Evolutionary conservation across 2,329 filamentous ascomycete genomes (phyloP).

Genomic region (Monilinia fructigena): DNA sequence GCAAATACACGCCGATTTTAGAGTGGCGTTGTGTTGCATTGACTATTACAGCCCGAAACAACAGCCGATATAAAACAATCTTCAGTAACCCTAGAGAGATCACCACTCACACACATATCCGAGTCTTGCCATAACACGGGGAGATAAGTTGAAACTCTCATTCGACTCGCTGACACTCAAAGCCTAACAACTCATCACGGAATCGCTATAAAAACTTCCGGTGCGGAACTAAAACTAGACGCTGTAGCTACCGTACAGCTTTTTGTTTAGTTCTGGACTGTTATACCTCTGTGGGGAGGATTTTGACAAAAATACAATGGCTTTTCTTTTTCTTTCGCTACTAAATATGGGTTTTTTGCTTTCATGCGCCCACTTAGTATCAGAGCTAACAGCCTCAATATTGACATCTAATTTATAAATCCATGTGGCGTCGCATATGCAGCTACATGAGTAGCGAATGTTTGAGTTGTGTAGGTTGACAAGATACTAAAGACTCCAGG

Average conservation of each 20-base stretch:
- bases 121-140: conserved; percentile 4
- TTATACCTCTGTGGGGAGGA: not conserved
- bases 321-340: not conserved
- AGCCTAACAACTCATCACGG: conserved; percentile 18
- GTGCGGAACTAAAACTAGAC: not conserved
- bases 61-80: not conserved
- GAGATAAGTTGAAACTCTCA: not conserved
- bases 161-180: not conserved
- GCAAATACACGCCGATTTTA: not conserved
- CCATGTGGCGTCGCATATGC: not conserved
- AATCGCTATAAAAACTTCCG: conserved; percentile 5
- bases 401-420: conserved; percentile 3
- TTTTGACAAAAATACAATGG: not conserved
- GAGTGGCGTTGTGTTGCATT: not conserved
- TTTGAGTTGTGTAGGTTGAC: not conserved
- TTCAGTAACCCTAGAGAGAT: not conserved
- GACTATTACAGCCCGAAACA: not conserved
- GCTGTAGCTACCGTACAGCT: not conserved
- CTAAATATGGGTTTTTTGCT: conserved; percentile 1
- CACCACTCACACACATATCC: not conserved
- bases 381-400: conserved; percentile 16
- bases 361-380: conserved; percentile 8
- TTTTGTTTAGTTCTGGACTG: not conserved
- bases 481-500: not conserved
- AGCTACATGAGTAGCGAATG: not conserved